Base-by-base conservation (phyloP, 2,329 filamentous ascomycete species). In the Tolypocladium nubicola region DNA sequence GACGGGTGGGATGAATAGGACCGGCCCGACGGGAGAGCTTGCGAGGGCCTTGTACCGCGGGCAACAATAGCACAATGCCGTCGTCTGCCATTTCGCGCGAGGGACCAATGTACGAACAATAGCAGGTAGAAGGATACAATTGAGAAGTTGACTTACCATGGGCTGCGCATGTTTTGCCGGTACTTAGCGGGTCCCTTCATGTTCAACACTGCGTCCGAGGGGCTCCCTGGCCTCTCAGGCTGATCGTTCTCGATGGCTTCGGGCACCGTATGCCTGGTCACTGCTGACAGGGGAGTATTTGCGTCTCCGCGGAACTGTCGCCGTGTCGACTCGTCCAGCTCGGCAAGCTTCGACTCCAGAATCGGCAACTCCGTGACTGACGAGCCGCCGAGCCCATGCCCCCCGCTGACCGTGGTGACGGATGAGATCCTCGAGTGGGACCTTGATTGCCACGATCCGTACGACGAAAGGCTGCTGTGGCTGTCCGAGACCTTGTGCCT, bases 341-440 rank as follows among this genome's bases (percentile, higher is more conserved):
- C 63, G 14, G 67, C 68, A 45, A 70, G 60, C 57, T 68, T 74
- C 23, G 70, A 66, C 54, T 77, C 75, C 21, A 72, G 62, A 4
- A 67, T 64, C 6, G 71, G 70, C 43, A 74, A 67, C 50, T 79
- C 75, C 26, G 69, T 66, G 23, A 71, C 60, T 7, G 71, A 65
- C 11, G 68, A 63, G 16, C 65, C 66, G 16, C 65, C 66, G 45
- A 72, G 63, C 14, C 69, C 65, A 57, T 73, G 71, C 9, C 71
- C 66, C 11, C 75, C 75, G 54, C 75, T 75, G 26, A 78, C 70
- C 0, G 79, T 82, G 1, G 80, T 82, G 49, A 77, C 71, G 0
- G 80, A 83, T 1, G 80, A 82, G 54, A 80, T 73, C 41, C 79
- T 73, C 2, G 80, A 83, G 63, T 82, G 79, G 0, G 73, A 70